phyloP scores from a whole-genome alignment of 2,329 filamentous ascomycete genomes.

The Alternaria ethzedia region DNA sequence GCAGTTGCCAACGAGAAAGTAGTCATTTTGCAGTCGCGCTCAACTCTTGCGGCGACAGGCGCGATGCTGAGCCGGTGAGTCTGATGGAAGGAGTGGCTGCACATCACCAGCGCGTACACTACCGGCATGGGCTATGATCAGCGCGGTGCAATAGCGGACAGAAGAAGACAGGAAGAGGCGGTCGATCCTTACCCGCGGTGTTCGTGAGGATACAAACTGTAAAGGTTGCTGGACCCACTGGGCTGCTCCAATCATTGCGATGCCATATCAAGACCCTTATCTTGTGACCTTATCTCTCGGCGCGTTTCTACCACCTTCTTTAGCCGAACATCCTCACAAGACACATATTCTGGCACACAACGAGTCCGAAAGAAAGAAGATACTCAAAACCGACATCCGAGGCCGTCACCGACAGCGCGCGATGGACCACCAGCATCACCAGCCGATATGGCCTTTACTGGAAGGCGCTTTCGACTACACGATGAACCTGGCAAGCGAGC shows the following conservation, averaged over 20 bases:
- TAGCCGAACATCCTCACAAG: not conserved
- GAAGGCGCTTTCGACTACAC: constrained; percentile 23
- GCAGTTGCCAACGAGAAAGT: not conserved
- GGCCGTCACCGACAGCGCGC: not conserved
- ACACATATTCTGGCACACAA: not conserved
- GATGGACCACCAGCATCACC: constrained; percentile 26
- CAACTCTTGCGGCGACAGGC: not conserved
- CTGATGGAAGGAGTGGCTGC: not conserved
- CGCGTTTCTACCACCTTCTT: not conserved
- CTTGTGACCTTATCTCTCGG: constrained; percentile 18
- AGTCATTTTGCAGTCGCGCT: not conserved
- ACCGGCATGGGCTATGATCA: not conserved
- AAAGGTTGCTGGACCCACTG: not conserved
- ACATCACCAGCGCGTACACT: not conserved
- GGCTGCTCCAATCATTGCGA: not conserved
- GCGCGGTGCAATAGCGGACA: not conserved
- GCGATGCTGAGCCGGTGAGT: not conserved
- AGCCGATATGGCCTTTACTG: constrained; percentile 25
- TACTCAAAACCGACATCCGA: not conserved
- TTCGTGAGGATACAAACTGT: not conserved
- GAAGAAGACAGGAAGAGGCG: not conserved
- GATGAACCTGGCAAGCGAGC: constrained; percentile 20
- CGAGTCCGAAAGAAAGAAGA: not conserved
- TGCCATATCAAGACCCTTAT: constrained; percentile 8
- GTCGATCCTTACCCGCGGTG: not conserved